A percentile compares a stretch with the other conserved stretches of the same genome.
phyloP scores from a whole-genome alignment of 345 rosid genomes.

The Eucalyptus guilfoylei region DNA sequence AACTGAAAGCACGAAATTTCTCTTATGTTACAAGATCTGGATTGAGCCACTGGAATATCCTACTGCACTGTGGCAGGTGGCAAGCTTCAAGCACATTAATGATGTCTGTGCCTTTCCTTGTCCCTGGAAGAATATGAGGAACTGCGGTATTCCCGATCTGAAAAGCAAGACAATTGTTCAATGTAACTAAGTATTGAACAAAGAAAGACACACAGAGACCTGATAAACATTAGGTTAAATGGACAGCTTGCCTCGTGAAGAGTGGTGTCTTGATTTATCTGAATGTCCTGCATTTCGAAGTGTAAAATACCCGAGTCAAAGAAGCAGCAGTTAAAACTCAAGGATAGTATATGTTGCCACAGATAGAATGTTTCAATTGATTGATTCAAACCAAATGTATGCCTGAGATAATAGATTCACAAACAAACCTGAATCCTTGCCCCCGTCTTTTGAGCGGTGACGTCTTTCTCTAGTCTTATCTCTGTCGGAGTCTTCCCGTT shows the following conservation, averaged over 20 bases:
- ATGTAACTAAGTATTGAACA: not conserved
- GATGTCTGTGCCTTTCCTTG: conserved; percentile 51
- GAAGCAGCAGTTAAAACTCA: not conserved
- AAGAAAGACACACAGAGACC: not conserved
- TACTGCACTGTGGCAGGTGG: not conserved
- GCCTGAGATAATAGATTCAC: not conserved
- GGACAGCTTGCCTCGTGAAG: conserved; percentile 41
- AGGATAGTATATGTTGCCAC: not conserved
- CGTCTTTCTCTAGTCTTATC: conserved; percentile 55
- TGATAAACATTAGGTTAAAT: not conserved
- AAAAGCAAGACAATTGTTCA: not conserved
- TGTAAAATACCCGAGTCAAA: not conserved
- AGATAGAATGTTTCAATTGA: not conserved
- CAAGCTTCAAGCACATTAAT: conserved; percentile 8
- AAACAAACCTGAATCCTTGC: conserved; percentile 53
- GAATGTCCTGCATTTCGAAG: conserved; percentile 26
- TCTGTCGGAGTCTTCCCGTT: conserved; percentile 48
- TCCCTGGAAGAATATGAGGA: conserved; percentile 56
- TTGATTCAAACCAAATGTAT: not conserved
- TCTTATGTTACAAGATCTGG: not conserved
- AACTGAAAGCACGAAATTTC: not conserved
- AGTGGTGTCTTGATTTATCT: conserved; percentile 64
- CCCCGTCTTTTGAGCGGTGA: conserved; percentile 60
- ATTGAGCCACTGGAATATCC: not conserved
- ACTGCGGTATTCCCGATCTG: conserved; percentile 50